A percentile compares a stretch with the other conserved stretches of the same genome.
Evolutionary conservation across 1,284 basidiomycete genomes (phyloP).

Genomic region (Moesziomyces antarcticus): DNA sequence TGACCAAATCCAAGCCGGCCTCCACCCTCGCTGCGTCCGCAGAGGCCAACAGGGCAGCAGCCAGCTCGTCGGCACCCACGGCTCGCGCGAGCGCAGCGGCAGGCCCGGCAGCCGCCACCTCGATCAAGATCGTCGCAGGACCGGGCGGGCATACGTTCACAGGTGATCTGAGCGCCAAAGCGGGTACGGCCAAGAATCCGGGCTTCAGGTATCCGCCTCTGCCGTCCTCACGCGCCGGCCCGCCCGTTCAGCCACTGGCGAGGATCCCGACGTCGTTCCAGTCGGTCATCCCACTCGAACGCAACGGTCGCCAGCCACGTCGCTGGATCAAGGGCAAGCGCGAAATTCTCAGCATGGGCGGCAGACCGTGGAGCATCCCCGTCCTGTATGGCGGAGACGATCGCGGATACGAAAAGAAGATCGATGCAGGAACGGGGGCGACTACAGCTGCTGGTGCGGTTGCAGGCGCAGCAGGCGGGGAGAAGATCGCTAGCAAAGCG

Average conservation of each 20-base stretch:
- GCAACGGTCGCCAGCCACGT: slow-evolving; percentile 34
- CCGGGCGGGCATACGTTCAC: slow-evolving; percentile 32
- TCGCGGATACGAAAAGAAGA: slow-evolving; percentile 40
- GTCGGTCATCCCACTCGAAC: slow-evolving; percentile 49
- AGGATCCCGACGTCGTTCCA: slow-evolving; percentile 52
- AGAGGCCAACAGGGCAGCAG: not conserved
- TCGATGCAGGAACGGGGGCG: slow-evolving; percentile 12
- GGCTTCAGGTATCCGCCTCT: slow-evolving; percentile 56
- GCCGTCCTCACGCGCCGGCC: slow-evolving; percentile 39
- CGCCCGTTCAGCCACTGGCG: slow-evolving; percentile 52
- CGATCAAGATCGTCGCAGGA: slow-evolving; percentile 41
- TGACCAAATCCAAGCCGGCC: slow-evolving; percentile 13
- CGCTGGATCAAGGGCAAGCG: slow-evolving; percentile 49
- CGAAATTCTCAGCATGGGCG: slow-evolving; percentile 58
- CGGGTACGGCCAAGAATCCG: slow-evolving; percentile 41
- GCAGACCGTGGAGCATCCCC: slow-evolving; percentile 54
- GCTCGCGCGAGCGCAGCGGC: not conserved
- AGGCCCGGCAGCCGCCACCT: not conserved
- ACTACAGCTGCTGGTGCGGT: not conserved
- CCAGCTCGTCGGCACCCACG: not conserved
- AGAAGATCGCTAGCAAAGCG: slow-evolving; percentile 14
- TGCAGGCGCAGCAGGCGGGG: not conserved
- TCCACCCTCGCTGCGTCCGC: slow-evolving; percentile 5
- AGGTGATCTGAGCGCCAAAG: slow-evolving; percentile 41
- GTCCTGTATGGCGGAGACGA: slow-evolving; percentile 54